Percentiles rank a stretch among this genome's conserved stretches.
Conservation (phyloP, 129 eudicot genomes). For the Flaveria sonorensis region DNA sequence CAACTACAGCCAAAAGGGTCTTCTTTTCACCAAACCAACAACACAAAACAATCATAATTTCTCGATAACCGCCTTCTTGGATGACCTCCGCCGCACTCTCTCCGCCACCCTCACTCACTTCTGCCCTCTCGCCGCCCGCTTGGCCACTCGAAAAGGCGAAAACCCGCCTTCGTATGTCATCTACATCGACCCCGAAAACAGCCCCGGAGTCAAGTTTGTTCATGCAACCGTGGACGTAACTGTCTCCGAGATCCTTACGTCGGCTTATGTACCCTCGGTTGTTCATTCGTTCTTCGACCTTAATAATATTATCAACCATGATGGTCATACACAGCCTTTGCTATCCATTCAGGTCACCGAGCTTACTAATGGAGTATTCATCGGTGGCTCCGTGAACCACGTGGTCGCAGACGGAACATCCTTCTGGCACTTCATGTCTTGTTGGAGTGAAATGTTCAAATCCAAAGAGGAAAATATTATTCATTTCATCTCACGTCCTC, state of each 20-base stretch:
- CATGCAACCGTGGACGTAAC: too few species aligned
- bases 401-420: conserved; percentile 47
- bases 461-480: background rate
- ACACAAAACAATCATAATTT: conserved; percentile 4
- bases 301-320: conserved; percentile 26
- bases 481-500: conserved; percentile 23
- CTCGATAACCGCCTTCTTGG: too few species aligned
- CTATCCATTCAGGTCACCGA: conserved; percentile 54
- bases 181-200: conserved; percentile 29
- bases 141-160: conserved; percentile 29
- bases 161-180: conserved; percentile 27
- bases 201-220: conserved; percentile 51
- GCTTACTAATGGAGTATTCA: conserved; percentile 49
- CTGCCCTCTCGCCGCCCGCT: conserved; percentile 57
- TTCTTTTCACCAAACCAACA: conserved; percentile 34
- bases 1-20: conserved; percentile 38
- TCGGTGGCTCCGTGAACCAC: conserved; percentile 53
- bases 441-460: conserved; percentile 50
- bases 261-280: conserved; percentile 26
- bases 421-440: conserved; percentile 56
- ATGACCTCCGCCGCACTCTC: conserved; percentile 46
- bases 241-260: conserved; percentile 31
- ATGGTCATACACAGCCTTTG: conserved; percentile 44
- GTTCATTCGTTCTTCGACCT: conserved; percentile 47
- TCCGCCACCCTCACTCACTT: conserved; percentile 44